Percentiles rank a stretch among this genome's conserved stretches.
Conservation (phyloP, 805 yeast genomes). For the Saccharomycopsis vini region DNA sequence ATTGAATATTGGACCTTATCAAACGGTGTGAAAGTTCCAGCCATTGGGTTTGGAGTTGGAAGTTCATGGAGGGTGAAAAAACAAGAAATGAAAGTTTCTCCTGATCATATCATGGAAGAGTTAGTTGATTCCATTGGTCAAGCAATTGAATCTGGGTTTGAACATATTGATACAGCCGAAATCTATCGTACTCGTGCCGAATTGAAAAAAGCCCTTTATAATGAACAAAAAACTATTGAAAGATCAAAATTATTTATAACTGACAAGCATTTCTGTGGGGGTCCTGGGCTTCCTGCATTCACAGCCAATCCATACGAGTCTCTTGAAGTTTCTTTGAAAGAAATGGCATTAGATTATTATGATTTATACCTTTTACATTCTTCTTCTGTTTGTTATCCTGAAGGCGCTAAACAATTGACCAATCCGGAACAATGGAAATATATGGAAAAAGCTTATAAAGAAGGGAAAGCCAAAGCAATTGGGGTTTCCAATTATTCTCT, state of each 20-base stretch:
- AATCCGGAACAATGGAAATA: slow-evolving; percentile 40
- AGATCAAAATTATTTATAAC: slow-evolving; percentile 39
- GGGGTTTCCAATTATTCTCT: slow-evolving; percentile 55
- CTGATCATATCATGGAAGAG: slow-evolving; percentile 17
- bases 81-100: slow-evolving; percentile 1
- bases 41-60: slow-evolving; percentile 50
- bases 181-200: slow-evolving; percentile 46
- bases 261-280: slow-evolving; percentile 39
- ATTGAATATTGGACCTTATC: slow-evolving; percentile 23
- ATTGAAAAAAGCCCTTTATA: slow-evolving; percentile 34
- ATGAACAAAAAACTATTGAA: slow-evolving; percentile 29
- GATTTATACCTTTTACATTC: slow-evolving; percentile 46
- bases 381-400: slow-evolving; percentile 30
- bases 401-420: slow-evolving; percentile 23
- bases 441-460: slow-evolving; percentile 39
- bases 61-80: slow-evolving; percentile 43
- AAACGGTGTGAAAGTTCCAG: slow-evolving; percentile 35
- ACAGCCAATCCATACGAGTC: slow-evolving; percentile 34
- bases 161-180: slow-evolving; percentile 54
- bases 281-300: slow-evolving; percentile 20
- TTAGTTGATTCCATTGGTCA: slow-evolving; percentile 27
- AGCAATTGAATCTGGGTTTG: slow-evolving; percentile 36
- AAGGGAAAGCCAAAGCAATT: slow-evolving; percentile 47
- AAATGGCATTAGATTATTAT: slow-evolving; percentile 36
- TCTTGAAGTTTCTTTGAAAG: slow-evolving; percentile 31